A percentile compares a stretch with the other conserved stretches of the same genome.
These are phyloP conservation scores for Terfezia boudieri DNA, from an alignment of 495 filamentous ascomycete genomes.

Conservation along the genomic window DNA sequence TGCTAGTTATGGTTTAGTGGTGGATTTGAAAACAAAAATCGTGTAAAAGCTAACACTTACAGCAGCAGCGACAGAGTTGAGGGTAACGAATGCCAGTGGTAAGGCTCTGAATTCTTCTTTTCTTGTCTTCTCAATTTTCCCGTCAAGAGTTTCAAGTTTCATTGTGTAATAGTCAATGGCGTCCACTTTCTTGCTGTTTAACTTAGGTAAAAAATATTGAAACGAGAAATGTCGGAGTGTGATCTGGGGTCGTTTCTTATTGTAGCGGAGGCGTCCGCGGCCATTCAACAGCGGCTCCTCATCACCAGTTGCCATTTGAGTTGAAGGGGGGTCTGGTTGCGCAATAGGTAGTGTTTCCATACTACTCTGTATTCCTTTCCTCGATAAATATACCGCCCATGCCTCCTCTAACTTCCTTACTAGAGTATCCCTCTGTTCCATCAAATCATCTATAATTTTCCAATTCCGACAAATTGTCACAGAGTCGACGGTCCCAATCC, in stretches of 20 bases:
- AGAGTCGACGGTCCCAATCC: slow-evolving; percentile 80
- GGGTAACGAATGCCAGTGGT: slow-evolving; percentile 80
- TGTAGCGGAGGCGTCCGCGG: not conserved
- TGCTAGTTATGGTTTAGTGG: slow-evolving; percentile 23
- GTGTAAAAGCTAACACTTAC: slow-evolving; percentile 20
- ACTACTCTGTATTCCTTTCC: slow-evolving; percentile 25
- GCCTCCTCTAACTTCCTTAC: slow-evolving; percentile 62
- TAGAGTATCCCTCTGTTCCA: slow-evolving; percentile 40
- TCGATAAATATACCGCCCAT: slow-evolving; percentile 42
- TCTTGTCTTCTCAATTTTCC: slow-evolving; percentile 45
- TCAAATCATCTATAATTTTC: slow-evolving; percentile 54
- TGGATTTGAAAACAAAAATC: not conserved
- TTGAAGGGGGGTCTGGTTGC: slow-evolving; percentile 26
- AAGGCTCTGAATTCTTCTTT: slow-evolving; percentile 57
- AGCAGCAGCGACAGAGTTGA: slow-evolving; percentile 72
- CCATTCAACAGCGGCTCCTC: slow-evolving; percentile 22
- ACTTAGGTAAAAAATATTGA: slow-evolving; percentile 28
- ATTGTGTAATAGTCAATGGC: slow-evolving; percentile 88
- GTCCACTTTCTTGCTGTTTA: slow-evolving; percentile 55
- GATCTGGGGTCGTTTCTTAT: slow-evolving; percentile 36
- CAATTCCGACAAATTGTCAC: slow-evolving; percentile 77
- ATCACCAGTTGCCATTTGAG: slow-evolving; percentile 21
- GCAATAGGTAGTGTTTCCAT: slow-evolving; percentile 28
- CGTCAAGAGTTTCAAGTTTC: slow-evolving; percentile 58
- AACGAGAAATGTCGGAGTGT: slow-evolving; percentile 49